These are phyloP conservation scores for Polyporus tsugae DNA, from an alignment of 1,284 basidiomycete genomes.

Conservation along the genomic window DNA sequence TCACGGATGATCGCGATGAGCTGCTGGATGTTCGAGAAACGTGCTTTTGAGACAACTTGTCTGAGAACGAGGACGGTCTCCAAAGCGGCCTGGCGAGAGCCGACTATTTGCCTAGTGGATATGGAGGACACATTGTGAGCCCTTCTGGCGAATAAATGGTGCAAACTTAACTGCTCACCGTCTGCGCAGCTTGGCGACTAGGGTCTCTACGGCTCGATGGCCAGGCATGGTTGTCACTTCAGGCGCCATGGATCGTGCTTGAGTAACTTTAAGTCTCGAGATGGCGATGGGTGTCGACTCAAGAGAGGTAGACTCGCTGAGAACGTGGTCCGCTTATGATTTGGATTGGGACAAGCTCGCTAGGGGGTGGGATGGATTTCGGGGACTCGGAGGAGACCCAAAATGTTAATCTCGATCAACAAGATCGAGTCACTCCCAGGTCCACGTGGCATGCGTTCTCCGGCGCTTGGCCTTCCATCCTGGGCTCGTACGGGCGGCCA, in stretches of 20 bases:
- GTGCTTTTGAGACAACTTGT: constrained; percentile 88
- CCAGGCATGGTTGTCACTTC: constrained; percentile 35
- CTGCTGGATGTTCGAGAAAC: constrained; percentile 89
- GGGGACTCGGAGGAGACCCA: background rate
- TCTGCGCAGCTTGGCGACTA: constrained; percentile 41
- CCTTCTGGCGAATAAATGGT: background rate
- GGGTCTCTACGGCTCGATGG: constrained; percentile 40
- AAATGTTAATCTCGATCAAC: background rate
- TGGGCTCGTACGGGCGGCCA: no score
- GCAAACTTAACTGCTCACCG: constrained; percentile 31
- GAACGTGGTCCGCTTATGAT: no score
- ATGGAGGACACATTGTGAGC: background rate
- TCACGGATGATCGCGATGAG: constrained; percentile 83
- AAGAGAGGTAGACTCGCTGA: no score
- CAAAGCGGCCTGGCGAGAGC: constrained; percentile 87
- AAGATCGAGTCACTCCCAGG: background rate
- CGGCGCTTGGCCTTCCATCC: no score
- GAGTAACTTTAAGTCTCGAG: background rate
- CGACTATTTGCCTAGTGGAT: constrained; percentile 79
- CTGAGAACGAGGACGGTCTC: constrained; percentile 90
- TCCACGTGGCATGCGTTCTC: background rate
- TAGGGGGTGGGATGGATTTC: no score
- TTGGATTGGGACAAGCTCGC: no score
- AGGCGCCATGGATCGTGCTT: constrained; percentile 31
- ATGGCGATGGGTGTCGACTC: background rate